phyloP scores from a whole-genome alignment of 108 stramenopile genomes.

The Pinguiococcus pyrenoidosus region DNA sequence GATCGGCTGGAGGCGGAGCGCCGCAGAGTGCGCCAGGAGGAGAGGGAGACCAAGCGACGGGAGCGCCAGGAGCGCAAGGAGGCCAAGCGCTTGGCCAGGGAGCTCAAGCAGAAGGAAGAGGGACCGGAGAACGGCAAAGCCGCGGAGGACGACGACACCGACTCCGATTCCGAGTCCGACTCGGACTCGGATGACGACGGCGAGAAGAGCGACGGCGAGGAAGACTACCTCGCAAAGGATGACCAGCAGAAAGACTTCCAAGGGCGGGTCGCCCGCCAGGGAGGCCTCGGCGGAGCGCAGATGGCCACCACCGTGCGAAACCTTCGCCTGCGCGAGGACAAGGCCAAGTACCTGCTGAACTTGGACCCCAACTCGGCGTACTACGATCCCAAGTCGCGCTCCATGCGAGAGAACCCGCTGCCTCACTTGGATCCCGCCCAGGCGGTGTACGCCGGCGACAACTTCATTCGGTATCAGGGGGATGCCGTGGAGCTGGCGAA shows the following conservation, averaged over 20 bases:
- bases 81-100: constrained; percentile 1
- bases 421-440: constrained; percentile 57
- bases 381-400: constrained; percentile 87
- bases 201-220: constrained; percentile 23
- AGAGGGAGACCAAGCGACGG: constrained; percentile 52
- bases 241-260: constrained; percentile 66
- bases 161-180: constrained; percentile 55
- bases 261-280: constrained; percentile 83
- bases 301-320: constrained; percentile 96
- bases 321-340: constrained; percentile 95
- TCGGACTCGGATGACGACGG: constrained; percentile 67
- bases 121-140: constrained; percentile 19
- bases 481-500: constrained; percentile 73
- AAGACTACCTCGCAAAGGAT: constrained; percentile 44
- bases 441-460: constrained; percentile 83
- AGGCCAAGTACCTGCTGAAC: constrained; percentile 95
- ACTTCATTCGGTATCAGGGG: constrained; percentile 76
- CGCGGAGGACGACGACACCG: constrained; percentile 17
- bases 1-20: constrained; percentile 9
- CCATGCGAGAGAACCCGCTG: constrained; percentile 95
- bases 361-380: constrained; percentile 81
- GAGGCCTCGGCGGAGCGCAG: constrained; percentile 92
- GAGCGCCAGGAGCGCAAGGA: constrained; percentile 35
- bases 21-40: not conserved
- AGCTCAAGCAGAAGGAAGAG: constrained; percentile 21